Base-by-base conservation (phyloP, 768 basidiomycete genomes). In the Thelephora aurantiotincta region DNA sequence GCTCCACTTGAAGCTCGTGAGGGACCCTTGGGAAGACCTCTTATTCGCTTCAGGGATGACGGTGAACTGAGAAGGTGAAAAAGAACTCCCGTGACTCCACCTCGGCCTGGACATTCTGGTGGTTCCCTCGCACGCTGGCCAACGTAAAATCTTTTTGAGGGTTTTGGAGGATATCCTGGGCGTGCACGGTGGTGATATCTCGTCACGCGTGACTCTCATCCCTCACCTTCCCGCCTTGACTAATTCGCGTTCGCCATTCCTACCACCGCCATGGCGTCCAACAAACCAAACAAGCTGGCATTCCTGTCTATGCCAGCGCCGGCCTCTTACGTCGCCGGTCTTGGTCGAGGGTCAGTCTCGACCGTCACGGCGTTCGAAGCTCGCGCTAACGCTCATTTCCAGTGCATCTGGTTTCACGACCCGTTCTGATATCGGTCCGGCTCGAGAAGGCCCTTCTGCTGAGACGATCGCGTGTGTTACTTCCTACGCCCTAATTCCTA, bases 401-500 rank as follows among this genome's bases (percentile, higher is more conserved):
- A 92, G 90, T 66, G 92, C 92, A 44, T 94, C 92, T 42, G 92
- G 92, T 50, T 98, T 97, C 66, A 98, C 94, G 0, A 98, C 94
- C 5, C 84, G 93, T 43, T 94, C 91, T 36, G 96, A 98, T 79
- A 98, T 99, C 50, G 96, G 96, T 59, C 96, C 96, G 33, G 96
- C 96, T 6, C 72, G 96, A 62, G 93, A 96, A 58, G 91, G 90
- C 0, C 91, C 93, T 0, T 88, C 87, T 14, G 92, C 90, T 30
- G 91, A 93, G 65, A 80, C 81, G 0, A 71, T 94, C 44, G 93
- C 89, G 82, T 89, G 55, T 44, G 84, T 75, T 13, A 13, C 14
- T 12, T n/a, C 30, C 16, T 23, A 36, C 42, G 37, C 35, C 0
- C 14, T 4, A 5, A 3, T 6, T n/a, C 1, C 14, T 43, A 45